Evolutionary conservation across 768 basidiomycete species (phyloP).

Genomic region (Tephrocybe sp.): DNA sequence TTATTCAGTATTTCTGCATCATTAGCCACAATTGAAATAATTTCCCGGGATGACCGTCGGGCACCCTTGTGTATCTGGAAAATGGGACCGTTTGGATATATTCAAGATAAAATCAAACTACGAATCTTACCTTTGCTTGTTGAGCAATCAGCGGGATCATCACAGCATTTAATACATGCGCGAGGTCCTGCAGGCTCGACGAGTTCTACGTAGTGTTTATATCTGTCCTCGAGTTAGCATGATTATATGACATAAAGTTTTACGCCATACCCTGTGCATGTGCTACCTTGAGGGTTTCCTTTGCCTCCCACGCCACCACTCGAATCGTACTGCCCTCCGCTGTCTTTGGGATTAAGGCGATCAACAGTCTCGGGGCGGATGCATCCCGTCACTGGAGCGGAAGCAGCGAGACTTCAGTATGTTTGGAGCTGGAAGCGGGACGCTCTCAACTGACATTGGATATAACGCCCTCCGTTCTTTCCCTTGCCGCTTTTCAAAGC

Average conservation of each 20-base stretch:
- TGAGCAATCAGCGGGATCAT: constrained; percentile 53
- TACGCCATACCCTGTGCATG: constrained; percentile 43
- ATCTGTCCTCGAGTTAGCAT: constrained; percentile 25
- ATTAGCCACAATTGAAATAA: constrained; percentile 49
- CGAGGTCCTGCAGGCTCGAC: constrained; percentile 49
- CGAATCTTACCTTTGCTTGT: constrained; percentile 36
- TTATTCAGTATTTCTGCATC: no score
- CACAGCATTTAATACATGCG: constrained; percentile 59
- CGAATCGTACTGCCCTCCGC: constrained; percentile 58
- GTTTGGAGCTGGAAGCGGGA: background rate
- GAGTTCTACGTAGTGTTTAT: constrained; percentile 59
- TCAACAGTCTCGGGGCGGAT: constrained; percentile 41
- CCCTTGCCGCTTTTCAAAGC: constrained; percentile 41
- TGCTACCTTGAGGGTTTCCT: constrained; percentile 51
- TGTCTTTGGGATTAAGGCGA: constrained; percentile 44
- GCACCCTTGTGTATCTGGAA: constrained; percentile 47
- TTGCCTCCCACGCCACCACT: constrained; percentile 47
- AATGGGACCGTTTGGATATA: background rate
- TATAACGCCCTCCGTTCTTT: constrained; percentile 36
- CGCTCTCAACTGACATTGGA: constrained; percentile 35
- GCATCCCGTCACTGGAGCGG: constrained; percentile 51
- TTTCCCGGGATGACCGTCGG: constrained; percentile 50
- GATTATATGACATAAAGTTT: background rate
- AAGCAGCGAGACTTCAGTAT: background rate
- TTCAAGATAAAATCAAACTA: background rate